Conservation (phyloP, 768 basidiomycete genomes). For the Termitomyces sp. region DNA sequence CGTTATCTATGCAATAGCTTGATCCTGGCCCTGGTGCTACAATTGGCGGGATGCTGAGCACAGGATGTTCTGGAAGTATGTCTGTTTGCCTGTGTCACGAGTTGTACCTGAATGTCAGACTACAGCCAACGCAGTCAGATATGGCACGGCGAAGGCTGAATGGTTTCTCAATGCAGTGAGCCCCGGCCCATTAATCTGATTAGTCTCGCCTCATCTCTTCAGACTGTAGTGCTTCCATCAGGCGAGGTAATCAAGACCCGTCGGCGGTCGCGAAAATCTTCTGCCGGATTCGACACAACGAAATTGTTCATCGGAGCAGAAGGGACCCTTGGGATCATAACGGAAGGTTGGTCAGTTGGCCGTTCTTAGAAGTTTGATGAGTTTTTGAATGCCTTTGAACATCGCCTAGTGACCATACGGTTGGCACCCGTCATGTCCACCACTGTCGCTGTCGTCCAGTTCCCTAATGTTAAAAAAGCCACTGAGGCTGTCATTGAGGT, state of each 20-base stretch:
- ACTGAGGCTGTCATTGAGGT: slow-evolving; percentile 73
- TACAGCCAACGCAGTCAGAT: slow-evolving; percentile 73
- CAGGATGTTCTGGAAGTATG: slow-evolving; percentile 80
- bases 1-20: slow-evolving; percentile 34
- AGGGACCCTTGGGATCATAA: slow-evolving; percentile 81
- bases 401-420: slow-evolving; percentile 60
- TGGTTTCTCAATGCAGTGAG: slow-evolving; percentile 85
- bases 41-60: slow-evolving; percentile 83
- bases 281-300: slow-evolving; percentile 82
- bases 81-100: neutral
- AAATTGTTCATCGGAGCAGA: slow-evolving; percentile 85
- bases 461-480: slow-evolving; percentile 70
- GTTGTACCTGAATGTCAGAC: neutral
- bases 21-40: slow-evolving; percentile 79
- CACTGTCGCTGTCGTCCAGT: slow-evolving; percentile 77
- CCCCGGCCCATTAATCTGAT: neutral
- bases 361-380: neutral
- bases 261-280: slow-evolving; percentile 70
- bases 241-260: slow-evolving; percentile 92
- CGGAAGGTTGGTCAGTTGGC: slow-evolving; percentile 52
- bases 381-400: neutral
- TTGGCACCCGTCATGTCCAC: slow-evolving; percentile 80
- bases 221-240: slow-evolving; percentile 87
- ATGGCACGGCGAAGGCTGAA: slow-evolving; percentile 85
- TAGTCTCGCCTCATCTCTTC: neutral